phyloP scores from a whole-genome alignment of 169 alveolate species.

The Babesia bovis region DNA sequence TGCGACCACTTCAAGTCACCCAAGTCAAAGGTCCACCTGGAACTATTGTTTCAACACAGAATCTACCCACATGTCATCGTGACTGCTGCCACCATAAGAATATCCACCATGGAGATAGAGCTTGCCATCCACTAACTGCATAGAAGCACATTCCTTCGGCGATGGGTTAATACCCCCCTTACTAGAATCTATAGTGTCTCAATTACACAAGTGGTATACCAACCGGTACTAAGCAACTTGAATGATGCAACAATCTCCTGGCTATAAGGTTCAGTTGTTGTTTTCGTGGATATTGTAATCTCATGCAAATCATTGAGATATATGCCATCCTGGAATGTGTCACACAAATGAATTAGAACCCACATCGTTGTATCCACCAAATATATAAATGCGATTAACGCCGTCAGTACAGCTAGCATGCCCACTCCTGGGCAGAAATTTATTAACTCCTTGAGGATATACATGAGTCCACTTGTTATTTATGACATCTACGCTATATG shows the following conservation, averaged over 20 bases:
- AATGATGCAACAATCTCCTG: slow-evolving; percentile 24
- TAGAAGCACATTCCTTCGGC: slow-evolving; percentile 58
- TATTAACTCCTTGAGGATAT: slow-evolving; percentile 3
- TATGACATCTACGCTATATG: slow-evolving; percentile 19
- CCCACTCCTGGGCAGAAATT: slow-evolving; percentile 53
- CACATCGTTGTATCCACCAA: slow-evolving; percentile 68
- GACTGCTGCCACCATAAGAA: slow-evolving; percentile 57
- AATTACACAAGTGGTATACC: not conserved
- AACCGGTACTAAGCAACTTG: slow-evolving; percentile 50
- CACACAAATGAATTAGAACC: not conserved
- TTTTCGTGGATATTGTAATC: slow-evolving; percentile 22
- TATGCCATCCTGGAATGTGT: slow-evolving; percentile 33
- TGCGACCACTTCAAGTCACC: slow-evolving; percentile 16
- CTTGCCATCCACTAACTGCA: slow-evolving; percentile 43
- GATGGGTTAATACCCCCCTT: slow-evolving; percentile 41
- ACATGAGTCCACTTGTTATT: slow-evolving; percentile 57
- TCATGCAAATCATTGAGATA: slow-evolving; percentile 62
- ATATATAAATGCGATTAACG: slow-evolving; percentile 60
- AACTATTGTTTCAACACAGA: too few relatives aligned
- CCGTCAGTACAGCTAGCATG: slow-evolving; percentile 67
- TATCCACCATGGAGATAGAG: slow-evolving; percentile 62
- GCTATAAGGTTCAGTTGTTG: slow-evolving; percentile 29
- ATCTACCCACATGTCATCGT: slow-evolving; percentile 48
- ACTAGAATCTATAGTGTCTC: slow-evolving; percentile 5
- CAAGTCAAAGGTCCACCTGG: slow-evolving; percentile 62